Percentiles rank a stretch among this genome's conserved stretches.
Conservation (phyloP, 371 early-diverging fungal species). For the Circinella minor region DNA sequence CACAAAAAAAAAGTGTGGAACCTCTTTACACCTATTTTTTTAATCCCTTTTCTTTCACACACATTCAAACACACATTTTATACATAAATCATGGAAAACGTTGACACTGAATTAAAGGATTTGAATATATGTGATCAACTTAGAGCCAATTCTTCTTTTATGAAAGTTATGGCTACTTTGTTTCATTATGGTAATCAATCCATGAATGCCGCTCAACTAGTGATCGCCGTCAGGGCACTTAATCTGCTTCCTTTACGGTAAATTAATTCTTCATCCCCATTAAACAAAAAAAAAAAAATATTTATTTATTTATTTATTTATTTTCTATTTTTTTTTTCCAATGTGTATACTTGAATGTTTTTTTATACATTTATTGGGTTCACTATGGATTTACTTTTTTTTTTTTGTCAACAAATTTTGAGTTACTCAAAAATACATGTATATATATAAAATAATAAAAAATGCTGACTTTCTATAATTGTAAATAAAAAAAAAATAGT, state of each 20-base stretch:
- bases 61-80: background rate
- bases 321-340: background rate
- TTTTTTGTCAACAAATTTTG: background rate
- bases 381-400: too few relatives aligned
- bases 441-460: too few relatives aligned
- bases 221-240: slow-evolving; percentile 46
- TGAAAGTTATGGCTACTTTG: slow-evolving; percentile 54
- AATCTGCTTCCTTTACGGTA: slow-evolving; percentile 52
- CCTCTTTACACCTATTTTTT: background rate
- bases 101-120: slow-evolving; percentile 51
- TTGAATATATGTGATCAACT: slow-evolving; percentile 44
- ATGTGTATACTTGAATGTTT: background rate
- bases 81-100: slow-evolving; percentile 21
- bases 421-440: background rate
- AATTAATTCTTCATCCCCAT: background rate
- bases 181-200: slow-evolving; percentile 56
- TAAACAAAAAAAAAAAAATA: too few relatives aligned
- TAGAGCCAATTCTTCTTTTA: slow-evolving; percentile 53
- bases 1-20: background rate
- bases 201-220: slow-evolving; percentile 54
- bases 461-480: background rate
- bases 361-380: slow-evolving; percentile 3
- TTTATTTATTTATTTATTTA: too few relatives aligned
- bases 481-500: slow-evolving; percentile 21
- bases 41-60: too few relatives aligned